Conservation (phyloP, 768 basidiomycete genomes). For the Cystofilobasidium capitatum region DNA sequence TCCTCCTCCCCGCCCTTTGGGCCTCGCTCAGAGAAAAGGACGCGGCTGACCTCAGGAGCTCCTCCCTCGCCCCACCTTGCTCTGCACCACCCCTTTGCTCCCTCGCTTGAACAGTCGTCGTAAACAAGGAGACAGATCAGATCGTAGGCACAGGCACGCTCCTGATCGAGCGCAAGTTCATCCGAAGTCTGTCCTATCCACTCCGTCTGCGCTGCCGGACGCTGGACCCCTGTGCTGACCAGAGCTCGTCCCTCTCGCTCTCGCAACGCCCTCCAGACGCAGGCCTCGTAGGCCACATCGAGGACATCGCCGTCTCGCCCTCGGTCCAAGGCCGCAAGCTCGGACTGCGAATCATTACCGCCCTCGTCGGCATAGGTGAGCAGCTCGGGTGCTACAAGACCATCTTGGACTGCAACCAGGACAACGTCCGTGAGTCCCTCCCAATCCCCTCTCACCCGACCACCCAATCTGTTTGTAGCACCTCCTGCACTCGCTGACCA, state of each 20-base stretch:
- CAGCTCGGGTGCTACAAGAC: conserved; percentile 82
- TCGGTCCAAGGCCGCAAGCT: conserved; percentile 83
- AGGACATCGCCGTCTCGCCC: conserved; percentile 91
- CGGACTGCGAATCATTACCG: conserved; percentile 75
- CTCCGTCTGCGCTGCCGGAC: background rate
- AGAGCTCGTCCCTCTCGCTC: background rate
- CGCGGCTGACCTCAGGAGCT: conserved; percentile 57
- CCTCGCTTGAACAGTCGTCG: conserved; percentile 48
- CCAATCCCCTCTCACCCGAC: background rate
- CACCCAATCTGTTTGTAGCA: background rate
- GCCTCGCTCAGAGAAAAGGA: too few species aligned
- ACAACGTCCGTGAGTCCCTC: conserved; percentile 73
- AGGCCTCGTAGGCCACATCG: conserved; percentile 88
- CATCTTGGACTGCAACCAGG: conserved; percentile 85
- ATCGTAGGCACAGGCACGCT: conserved; percentile 77
- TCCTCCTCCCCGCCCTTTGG: conserved; percentile 7
- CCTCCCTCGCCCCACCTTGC: conserved; percentile 44
- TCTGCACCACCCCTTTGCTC: background rate
- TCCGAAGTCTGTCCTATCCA: conserved; percentile 43
- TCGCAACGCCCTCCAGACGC: conserved; percentile 45
- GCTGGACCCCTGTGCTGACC: background rate
- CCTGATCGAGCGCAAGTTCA: conserved; percentile 89
- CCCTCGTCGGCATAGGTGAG: conserved; percentile 76
- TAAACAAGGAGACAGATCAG: conserved; percentile 60
- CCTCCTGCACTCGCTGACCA: conserved; percentile 23